Evolutionary conservation across 1,284 basidiomycete genomes (phyloP).

Genomic region (Cutaneotrichosporon arboriforme): DNA sequence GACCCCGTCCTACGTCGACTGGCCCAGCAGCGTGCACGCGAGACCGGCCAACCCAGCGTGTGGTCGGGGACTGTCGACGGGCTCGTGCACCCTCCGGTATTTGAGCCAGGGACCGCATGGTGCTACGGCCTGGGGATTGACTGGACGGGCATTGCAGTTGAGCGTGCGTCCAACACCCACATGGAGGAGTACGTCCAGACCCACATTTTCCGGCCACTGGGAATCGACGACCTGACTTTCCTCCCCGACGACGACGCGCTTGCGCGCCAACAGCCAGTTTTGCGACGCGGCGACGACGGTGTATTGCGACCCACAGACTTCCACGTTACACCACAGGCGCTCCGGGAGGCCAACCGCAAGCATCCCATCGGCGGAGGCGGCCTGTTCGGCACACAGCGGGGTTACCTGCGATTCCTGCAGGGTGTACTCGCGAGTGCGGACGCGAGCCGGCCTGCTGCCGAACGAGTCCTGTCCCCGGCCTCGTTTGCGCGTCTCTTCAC

Average conservation of each 20-base stretch:
- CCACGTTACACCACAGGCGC: neutral
- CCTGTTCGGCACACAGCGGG: slow-evolving; percentile 29
- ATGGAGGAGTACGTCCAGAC: slow-evolving; percentile 39
- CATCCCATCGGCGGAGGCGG: slow-evolving; percentile 31
- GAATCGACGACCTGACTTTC: slow-evolving; percentile 30
- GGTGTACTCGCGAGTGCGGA: neutral
- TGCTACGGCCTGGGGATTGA: slow-evolving; percentile 38
- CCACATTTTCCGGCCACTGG: slow-evolving; percentile 36
- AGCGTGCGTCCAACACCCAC: slow-evolving; percentile 28
- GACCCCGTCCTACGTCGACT: neutral
- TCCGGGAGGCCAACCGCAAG: neutral
- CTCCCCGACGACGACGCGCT: slow-evolving; percentile 24
- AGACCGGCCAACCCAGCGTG: slow-evolving; percentile 11
- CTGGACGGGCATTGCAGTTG: slow-evolving; percentile 38
- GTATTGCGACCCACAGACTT: neutral
- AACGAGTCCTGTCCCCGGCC: neutral
- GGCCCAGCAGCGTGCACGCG: slow-evolving; percentile 8
- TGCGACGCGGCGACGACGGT: neutral
- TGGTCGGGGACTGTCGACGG: slow-evolving; percentile 12
- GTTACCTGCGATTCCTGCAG: slow-evolving; percentile 30
- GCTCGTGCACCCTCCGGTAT: slow-evolving; percentile 23
- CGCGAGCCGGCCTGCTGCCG: slow-evolving; percentile 1
- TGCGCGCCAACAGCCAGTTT: slow-evolving; percentile 11
- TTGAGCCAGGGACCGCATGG: slow-evolving; percentile 35
- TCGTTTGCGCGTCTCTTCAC: slow-evolving; percentile 20